Evolutionary conservation across 2,329 filamentous ascomycete genomes (phyloP), one percentile per base, ranked within the genome.

Genomic region (Diplodia corticola): DNA sequence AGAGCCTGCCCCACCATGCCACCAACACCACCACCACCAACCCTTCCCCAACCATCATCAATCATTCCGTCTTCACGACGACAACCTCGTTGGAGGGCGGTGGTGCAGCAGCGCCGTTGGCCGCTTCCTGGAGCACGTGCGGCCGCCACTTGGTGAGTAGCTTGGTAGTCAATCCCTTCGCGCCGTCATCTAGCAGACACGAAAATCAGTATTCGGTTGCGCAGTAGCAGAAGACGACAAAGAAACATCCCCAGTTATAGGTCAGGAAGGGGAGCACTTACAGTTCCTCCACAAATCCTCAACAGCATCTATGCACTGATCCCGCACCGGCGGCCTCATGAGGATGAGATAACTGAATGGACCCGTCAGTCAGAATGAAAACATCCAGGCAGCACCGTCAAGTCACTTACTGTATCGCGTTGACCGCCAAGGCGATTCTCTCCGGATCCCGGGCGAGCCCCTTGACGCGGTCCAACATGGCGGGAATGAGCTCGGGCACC

Each of bases 401-500:
- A 80, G 30, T 33, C 30, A 35, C 79, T 69, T 78, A 87, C 78
- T 87, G 81, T 68, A 89, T 76, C 13, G 86, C 81, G 70, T 84
- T 84, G 22, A 85, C 82, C 28, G 84, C 85, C 49, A 89, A 79
- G 54, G 81, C 82, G 55, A 89, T 85, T 55, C 87, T 80, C 71
- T 89, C 87, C 0, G 87, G 87, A 74, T 89, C 87, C 70, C 84
- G 82, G 0, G 87, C 86, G 66, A 89, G 80, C 67, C 83, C 85
- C 71, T 84, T 84, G 40, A 98, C 88, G 59, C 91, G 86, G 54
- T 88, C 84, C 2, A 98, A 83, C 68, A 98, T 88, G 12, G 85
- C 83, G 37, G 82, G 78, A 68, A 88, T 92, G 37, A 99, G 83
- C 49, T 91, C 89, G 0, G 95, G 95, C 37, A 99, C 89, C 77